Conservation (phyloP, 1,284 basidiomycete species). For the Sporisorium exsertum region DNA sequence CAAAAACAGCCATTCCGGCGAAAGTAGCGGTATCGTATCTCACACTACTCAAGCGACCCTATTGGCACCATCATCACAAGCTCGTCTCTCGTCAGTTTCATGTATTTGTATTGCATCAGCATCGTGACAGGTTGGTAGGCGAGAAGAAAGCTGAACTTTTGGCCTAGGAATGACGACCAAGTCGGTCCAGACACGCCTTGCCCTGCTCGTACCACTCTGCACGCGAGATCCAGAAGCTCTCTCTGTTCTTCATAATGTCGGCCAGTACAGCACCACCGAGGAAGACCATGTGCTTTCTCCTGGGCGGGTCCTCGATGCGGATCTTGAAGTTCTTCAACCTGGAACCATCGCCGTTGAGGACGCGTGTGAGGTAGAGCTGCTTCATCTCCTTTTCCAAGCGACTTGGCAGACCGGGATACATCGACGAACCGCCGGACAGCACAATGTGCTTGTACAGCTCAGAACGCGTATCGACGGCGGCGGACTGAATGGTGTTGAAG, state of each 20-base stretch:
- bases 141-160: neutral
- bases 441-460: conserved; percentile 99
- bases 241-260: conserved; percentile 95
- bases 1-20: conserved; percentile 7
- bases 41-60: neutral
- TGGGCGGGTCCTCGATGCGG: conserved; percentile 95
- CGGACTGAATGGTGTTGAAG: conserved; percentile 93
- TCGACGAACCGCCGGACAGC: conserved; percentile 89
- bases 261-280: conserved; percentile 84
- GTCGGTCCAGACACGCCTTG: conserved; percentile 59
- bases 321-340: conserved; percentile 99
- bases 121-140: neutral
- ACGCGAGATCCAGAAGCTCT: conserved; percentile 81
- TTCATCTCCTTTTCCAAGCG: conserved; percentile 99
- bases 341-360: conserved; percentile 84
- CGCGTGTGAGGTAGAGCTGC: conserved; percentile 91
- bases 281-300: conserved; percentile 99
- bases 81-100: conserved; percentile 6
- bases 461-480: conserved; percentile 87
- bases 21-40: neutral
- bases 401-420: conserved; percentile 98
- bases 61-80: neutral
- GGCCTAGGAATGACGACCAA: conserved; percentile 62
- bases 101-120: conserved; percentile 16
- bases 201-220: conserved; percentile 69